Conservation (phyloP, 2,329 filamentous ascomycete species). For the Ophiostoma novo-ulmi region DNA sequence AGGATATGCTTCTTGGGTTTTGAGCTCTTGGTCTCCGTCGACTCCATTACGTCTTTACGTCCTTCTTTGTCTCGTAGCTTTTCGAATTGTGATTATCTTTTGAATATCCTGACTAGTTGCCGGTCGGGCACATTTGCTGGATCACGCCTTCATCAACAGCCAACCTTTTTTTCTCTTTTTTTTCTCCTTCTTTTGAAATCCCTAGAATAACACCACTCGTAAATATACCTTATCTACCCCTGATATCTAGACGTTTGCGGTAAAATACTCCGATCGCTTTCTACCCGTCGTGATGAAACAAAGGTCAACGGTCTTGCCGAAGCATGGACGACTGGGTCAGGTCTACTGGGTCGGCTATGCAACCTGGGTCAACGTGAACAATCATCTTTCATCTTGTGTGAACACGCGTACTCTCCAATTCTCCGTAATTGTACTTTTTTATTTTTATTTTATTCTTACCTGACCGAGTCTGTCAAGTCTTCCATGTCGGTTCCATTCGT, state of each 20-base stretch:
- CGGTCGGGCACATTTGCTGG: not conserved
- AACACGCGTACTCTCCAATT: not conserved
- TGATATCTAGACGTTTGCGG: not conserved
- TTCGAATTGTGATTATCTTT: slow-evolving; percentile 6
- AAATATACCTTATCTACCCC: not conserved
- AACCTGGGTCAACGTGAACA: not conserved
- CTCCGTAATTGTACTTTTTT: not conserved
- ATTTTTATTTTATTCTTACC: not conserved
- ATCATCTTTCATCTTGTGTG: not conserved
- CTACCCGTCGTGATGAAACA: not conserved
- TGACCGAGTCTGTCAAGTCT: not conserved
- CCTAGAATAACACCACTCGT: too few species aligned
- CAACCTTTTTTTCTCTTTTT: not conserved
- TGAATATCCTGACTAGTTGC: not conserved
- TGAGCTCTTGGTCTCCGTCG: not conserved
- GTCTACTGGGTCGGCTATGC: not conserved
- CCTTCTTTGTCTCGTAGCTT: not conserved
- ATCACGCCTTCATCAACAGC: not conserved
- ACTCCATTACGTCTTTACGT: not conserved
- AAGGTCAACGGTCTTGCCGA: slow-evolving; percentile 14
- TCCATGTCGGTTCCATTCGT: not conserved
- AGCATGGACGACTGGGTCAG: not conserved
- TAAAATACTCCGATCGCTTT: slow-evolving; percentile 5
- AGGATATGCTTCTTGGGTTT: not conserved
- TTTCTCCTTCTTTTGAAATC: not conserved